phyloP scores from a whole-genome alignment of 225 moss, liverwort and hornwort genomes.

The Asterella californica region DNA sequence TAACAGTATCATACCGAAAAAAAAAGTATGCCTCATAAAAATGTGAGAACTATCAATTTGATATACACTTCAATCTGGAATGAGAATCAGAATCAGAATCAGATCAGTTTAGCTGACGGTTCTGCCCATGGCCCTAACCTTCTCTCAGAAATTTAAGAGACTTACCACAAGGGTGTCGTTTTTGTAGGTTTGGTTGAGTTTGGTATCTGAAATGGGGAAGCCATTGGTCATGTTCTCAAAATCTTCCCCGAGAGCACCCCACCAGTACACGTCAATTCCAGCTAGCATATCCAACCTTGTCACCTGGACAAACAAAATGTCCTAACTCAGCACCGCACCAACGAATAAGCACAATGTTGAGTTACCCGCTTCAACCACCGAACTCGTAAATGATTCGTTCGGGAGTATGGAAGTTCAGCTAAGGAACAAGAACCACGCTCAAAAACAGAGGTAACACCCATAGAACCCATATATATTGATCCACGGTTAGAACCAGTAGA shows the following conservation, averaged over 20 bases:
- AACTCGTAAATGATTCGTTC: too few species aligned
- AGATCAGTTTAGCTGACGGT: too few species aligned
- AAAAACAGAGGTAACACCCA: too few species aligned
- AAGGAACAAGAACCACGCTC: too few species aligned
- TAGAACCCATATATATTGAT: too few species aligned
- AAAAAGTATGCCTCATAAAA: background rate
- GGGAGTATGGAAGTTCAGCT: too few species aligned
- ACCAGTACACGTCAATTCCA: slow-evolving; percentile 86
- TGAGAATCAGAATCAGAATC: too few species aligned
- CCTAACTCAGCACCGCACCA: background rate
- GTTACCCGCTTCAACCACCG: background rate
- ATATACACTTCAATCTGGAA: too few species aligned
- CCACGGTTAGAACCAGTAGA: too few species aligned
- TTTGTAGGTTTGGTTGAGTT: slow-evolving; percentile 50
- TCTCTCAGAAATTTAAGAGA: background rate
- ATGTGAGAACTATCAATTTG: too few species aligned
- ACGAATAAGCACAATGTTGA: background rate
- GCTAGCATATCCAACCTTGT: slow-evolving; percentile 92
- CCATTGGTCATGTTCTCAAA: slow-evolving; percentile 78
- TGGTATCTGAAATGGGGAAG: slow-evolving; percentile 56
- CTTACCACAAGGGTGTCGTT: slow-evolving; percentile 60
- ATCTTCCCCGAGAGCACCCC: slow-evolving; percentile 78
- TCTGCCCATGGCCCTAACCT: background rate
- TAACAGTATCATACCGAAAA: background rate
- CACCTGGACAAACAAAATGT: slow-evolving; percentile 43